A percentile compares a stretch with the other conserved stretches of the same genome.
Evolutionary conservation across 1,284 basidiomycete genomes (phyloP).

Genomic region (Mycena citricolor): DNA sequence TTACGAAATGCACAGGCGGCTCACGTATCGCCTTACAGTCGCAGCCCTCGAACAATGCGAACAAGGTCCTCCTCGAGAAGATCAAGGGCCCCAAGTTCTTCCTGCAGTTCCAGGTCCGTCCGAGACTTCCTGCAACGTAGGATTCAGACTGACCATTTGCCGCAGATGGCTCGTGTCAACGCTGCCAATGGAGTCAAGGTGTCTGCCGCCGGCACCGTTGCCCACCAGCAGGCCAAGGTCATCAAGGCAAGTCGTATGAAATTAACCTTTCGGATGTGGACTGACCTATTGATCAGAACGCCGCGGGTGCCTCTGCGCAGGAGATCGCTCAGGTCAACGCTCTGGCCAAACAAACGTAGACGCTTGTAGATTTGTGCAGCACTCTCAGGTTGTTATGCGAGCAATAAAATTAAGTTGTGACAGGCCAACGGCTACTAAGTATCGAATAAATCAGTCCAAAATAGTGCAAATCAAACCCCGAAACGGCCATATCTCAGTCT

Average conservation of each 20-base stretch:
- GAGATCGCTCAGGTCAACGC: conserved; percentile 21
- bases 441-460: too few species aligned
- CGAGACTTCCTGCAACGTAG: not conserved
- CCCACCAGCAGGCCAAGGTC: conserved; percentile 31
- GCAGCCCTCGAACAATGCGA: conserved; percentile 25
- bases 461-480: too few species aligned
- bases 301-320: conserved; percentile 18
- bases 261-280: too few species aligned
- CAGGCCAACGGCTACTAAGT: too few species aligned
- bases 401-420: too few species aligned
- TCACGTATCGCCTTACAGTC: conserved; percentile 19
- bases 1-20: not conserved
- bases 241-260: conserved; percentile 24
- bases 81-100: conserved; percentile 34
- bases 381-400: too few species aligned
- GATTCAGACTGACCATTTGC: not conserved
- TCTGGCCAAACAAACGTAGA: conserved; percentile 17
- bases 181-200: conserved; percentile 27
- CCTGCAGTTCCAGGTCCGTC: conserved; percentile 28
- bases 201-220: conserved; percentile 28
- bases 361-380: too few species aligned
- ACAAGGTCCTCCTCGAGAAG: conserved; percentile 23
- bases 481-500: too few species aligned
- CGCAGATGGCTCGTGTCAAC: conserved; percentile 29
- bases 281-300: conserved; percentile 18